Base-by-base conservation (phyloP, 495 filamentous ascomycete species). In the Xeromyces bisporus region DNA sequence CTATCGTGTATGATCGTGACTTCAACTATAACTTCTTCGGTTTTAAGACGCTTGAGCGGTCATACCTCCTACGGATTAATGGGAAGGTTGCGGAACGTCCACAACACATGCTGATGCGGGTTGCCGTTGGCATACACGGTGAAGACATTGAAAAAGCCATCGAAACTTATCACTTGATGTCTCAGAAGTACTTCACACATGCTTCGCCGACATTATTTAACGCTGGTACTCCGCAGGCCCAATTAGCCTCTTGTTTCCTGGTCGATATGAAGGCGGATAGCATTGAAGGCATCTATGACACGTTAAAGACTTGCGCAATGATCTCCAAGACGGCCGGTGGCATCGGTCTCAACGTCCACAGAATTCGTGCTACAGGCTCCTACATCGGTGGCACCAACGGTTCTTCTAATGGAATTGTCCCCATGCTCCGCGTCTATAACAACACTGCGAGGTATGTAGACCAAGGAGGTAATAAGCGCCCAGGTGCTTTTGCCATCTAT, bases 11-110 rank as follows among this genome's bases (percentile, higher is more conserved):
- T 42, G 89, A 97, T 58, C 76, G 89, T 34, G 89, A 97, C 50
- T 97, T 97, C 70, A 94, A 96, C 67, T 97, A 97, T 64, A 92
- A 97, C 64, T 97, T 84, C 64, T 97, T 97, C 36, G 89, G 89
- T 34, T 97, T 97, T 76, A 97, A 97, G 73, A 97, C 89, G 2
- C 67, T 97, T 24, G 89, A 97, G 66, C 77, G 89, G 30, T 96
- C 89, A 49, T 97, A 97, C 47, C 75, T 97, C 15, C 72, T 97
- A 18, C 80, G 85, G 34, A 75, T 93, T 34, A 67, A 93, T 41
- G 86, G 84, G 40, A 86, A 89, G 55, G 78, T 96, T 46, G 86
- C 83, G 5, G 89, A 97, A 66, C 72, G 89, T 40, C 89, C 89
- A 28, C 89, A 97, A 56, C 89, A 97, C 59, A 80, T 96, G 82